Evolutionary conservation across 192 early-diverging fungal species (phyloP), one percentile per base, ranked within the genome.

Genomic region (Gigaspora rosea): DNA sequence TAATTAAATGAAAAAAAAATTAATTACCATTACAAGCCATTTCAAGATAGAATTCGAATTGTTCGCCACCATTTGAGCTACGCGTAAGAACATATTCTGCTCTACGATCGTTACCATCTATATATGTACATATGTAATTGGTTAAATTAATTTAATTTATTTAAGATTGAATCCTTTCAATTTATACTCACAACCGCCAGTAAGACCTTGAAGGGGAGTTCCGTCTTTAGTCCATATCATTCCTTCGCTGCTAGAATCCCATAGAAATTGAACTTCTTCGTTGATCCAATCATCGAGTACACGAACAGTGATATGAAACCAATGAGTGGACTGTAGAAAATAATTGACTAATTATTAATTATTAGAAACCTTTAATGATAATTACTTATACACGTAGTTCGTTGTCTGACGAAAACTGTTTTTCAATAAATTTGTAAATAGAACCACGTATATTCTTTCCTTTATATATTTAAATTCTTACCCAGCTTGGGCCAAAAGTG

Each of bases 161-260:
- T 69, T 54, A 32, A 56, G 13, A 75, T 47, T 56, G n/a, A 70
- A 9, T 6, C 41, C 41, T 41, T 41, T 41, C 41, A 3, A 18
- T 36, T 51, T 8, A 77, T 50, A 73, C n/a, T 63, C 81, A 91
- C 91, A 80, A 87, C 91, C 94, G 27, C 97, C 95, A 0, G 97
- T 97, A 62, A 99, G 81, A 8, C 97, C 98, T 81, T 94, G 92
- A 27, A 97, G 82, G 1, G 94, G 91, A 63, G 90, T 78, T 2
- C 98, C 96, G 8, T 92, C 86, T 16, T 77, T 85, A 4, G 93
- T 90, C 94, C 95, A 99, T n/a, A 99, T 81, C 84, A 98, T 83
- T 18, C 86, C 95, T 81, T 99, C 97, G 79, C 90, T 95, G 73
- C 84, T 82, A 11, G 96, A 88, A 80, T 99, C 92, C 85, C 95